These are phyloP conservation scores for Lignosus rhinocerotis DNA, from an alignment of 1,284 basidiomycete genomes.

Conservation along the genomic window DNA sequence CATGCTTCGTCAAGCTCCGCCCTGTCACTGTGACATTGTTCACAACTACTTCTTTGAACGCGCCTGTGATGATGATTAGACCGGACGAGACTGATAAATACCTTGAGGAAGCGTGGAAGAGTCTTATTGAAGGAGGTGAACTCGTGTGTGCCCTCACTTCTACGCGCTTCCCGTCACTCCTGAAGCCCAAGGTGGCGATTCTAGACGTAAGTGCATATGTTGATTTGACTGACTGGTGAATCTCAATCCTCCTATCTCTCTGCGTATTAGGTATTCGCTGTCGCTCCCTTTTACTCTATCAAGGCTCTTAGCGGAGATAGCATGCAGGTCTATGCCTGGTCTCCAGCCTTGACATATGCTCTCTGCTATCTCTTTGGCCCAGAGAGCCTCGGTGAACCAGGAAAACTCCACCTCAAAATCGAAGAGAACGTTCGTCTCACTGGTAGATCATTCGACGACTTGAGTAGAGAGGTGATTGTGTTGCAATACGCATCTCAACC, in stretches of 20 bases:
- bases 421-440: slow-evolving; percentile 14
- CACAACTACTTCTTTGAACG: slow-evolving; percentile 14
- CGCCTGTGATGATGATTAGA: not conserved
- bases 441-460: slow-evolving; percentile 10
- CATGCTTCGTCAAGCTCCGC: slow-evolving; percentile 20
- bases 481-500: no score
- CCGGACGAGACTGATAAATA: not conserved
- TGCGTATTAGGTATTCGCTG: slow-evolving; percentile 16
- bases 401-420: slow-evolving; percentile 13
- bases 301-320: slow-evolving; percentile 8
- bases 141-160: slow-evolving; percentile 6
- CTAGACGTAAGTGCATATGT: slow-evolving; percentile 9
- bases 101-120: not conserved
- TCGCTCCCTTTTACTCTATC: slow-evolving; percentile 3
- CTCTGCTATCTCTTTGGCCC: slow-evolving; percentile 20
- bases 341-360: slow-evolving; percentile 13
- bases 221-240: not conserved
- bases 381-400: slow-evolving; percentile 17
- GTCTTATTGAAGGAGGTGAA: not conserved
- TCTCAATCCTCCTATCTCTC: not conserved
- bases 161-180: not conserved
- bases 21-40: slow-evolving; percentile 24
- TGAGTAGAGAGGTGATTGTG: slow-evolving; percentile 16
- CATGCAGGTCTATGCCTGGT: slow-evolving; percentile 22
- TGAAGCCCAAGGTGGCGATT: slow-evolving; percentile 7